Percentiles rank a stretch among this genome's conserved stretches.
Evolutionary conservation across 768 basidiomycete genomes (phyloP).

Genomic region (Lactifluus hygrophoroides): DNA sequence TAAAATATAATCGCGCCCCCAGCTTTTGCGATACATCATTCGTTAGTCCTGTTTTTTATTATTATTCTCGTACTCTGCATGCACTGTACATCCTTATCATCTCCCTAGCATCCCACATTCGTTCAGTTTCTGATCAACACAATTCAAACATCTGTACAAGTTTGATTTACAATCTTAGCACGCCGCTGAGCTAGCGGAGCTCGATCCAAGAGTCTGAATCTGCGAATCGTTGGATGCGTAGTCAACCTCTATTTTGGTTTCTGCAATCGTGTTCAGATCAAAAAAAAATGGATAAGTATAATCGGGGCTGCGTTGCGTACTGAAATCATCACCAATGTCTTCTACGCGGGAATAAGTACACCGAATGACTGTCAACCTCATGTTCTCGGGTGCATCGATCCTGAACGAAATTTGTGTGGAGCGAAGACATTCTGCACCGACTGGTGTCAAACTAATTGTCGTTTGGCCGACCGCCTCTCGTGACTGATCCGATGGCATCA

Average conservation of each 20-base stretch:
- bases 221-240: not conserved
- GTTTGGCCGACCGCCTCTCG: not conserved
- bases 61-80: slow-evolving; percentile 12
- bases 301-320: not conserved
- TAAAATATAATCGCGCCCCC: not conserved
- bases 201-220: not conserved
- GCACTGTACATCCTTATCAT: slow-evolving; percentile 19
- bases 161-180: not conserved
- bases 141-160: slow-evolving; percentile 13
- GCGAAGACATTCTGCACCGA: not conserved
- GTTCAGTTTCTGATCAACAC: slow-evolving; percentile 10
- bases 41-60: not conserved
- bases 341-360: not conserved
- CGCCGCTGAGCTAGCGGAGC: not conserved
- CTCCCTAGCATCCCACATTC: slow-evolving; percentile 10
- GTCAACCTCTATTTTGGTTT: not conserved
- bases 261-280: not conserved
- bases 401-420: not conserved
- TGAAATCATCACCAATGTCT: not conserved
- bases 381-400: not conserved
- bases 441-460: not conserved
- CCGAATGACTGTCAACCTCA: not conserved
- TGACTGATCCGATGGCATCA: not conserved
- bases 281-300: not conserved
- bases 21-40: slow-evolving; percentile 3